Conservation (phyloP, 2,329 filamentous ascomycete species). For the Neonectria punicea region DNA sequence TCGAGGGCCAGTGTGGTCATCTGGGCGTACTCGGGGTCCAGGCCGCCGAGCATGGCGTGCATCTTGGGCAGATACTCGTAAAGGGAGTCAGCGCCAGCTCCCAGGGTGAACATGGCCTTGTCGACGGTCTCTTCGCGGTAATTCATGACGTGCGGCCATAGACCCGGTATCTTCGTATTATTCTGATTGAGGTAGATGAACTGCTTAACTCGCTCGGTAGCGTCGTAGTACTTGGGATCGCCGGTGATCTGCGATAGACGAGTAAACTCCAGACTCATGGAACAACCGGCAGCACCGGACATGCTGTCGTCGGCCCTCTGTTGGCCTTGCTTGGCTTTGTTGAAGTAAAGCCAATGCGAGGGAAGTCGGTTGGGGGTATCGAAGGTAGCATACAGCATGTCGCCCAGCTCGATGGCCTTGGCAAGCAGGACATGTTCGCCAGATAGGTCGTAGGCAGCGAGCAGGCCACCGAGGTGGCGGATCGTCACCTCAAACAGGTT, state of each 20-base stretch:
- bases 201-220: conserved; percentile 77
- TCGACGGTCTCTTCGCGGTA: conserved; percentile 62
- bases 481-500: conserved; percentile 73
- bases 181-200: conserved; percentile 73
- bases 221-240: conserved; percentile 79
- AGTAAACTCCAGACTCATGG: conserved; percentile 79
- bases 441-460: conserved; percentile 64
- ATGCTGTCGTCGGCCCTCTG: conserved; percentile 51
- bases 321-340: conserved; percentile 50
- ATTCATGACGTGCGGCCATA: conserved; percentile 77
- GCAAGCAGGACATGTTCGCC: conserved; percentile 56
- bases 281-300: conserved; percentile 64
- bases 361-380: conserved; percentile 66
- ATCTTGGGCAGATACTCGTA: conserved; percentile 73
- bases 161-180: conserved; percentile 73
- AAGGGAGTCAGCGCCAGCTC: conserved; percentile 59
- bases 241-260: conserved; percentile 78
- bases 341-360: conserved; percentile 57
- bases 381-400: conserved; percentile 64
- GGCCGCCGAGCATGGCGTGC: conserved; percentile 71
- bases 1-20: conserved; percentile 74
- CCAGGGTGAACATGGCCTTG: conserved; percentile 55
- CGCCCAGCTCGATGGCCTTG: conserved; percentile 64
- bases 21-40: conserved; percentile 68
- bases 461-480: conserved; percentile 62